Conservation (phyloP, 2,329 filamentous ascomycete genomes). For the Dactylellina parvicollis region DNA sequence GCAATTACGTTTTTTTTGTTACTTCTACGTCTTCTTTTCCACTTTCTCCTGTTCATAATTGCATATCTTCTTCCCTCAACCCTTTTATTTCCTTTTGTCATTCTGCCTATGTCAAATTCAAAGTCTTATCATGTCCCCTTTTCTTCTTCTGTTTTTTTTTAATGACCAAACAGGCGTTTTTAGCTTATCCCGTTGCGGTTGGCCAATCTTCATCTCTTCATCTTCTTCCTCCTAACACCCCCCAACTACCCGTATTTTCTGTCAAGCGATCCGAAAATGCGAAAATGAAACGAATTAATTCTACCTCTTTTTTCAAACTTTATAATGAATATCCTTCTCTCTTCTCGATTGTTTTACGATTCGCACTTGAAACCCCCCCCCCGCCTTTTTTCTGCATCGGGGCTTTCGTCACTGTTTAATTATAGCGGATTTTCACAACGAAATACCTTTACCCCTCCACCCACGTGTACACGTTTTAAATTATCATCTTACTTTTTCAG, state of each 20-base stretch:
- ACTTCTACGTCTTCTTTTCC: slow-evolving; percentile 15
- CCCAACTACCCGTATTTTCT: neutral
- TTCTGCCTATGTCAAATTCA: slow-evolving; percentile 28
- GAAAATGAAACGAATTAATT: slow-evolving; percentile 24
- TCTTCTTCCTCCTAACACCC: neutral
- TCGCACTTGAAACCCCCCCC: too few relatives aligned
- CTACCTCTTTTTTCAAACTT: neutral
- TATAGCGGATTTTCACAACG: too few relatives aligned
- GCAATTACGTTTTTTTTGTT: neutral
- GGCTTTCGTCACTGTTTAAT: too few relatives aligned
- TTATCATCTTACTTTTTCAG: too few relatives aligned
- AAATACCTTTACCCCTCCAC: too few relatives aligned
- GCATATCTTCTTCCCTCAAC: slow-evolving; percentile 10
- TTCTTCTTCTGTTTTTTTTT: slow-evolving; percentile 36
- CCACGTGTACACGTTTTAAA: too few relatives aligned
- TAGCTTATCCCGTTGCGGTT: slow-evolving; percentile 32
- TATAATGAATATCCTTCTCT: too few relatives aligned
- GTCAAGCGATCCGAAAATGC: slow-evolving; percentile 22
- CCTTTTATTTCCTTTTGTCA: slow-evolving; percentile 7
- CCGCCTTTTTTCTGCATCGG: too few relatives aligned
- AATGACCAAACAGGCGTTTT: slow-evolving; percentile 56
- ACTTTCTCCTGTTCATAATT: slow-evolving; percentile 41
- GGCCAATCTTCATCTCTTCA: neutral
- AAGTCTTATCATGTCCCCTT: slow-evolving; percentile 26
- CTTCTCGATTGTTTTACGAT: too few relatives aligned